Percentiles rank a stretch among this genome's conserved stretches.
Conservation (phyloP, 2,329 filamentous ascomycete species). For the Raffaelea arxii region DNA sequence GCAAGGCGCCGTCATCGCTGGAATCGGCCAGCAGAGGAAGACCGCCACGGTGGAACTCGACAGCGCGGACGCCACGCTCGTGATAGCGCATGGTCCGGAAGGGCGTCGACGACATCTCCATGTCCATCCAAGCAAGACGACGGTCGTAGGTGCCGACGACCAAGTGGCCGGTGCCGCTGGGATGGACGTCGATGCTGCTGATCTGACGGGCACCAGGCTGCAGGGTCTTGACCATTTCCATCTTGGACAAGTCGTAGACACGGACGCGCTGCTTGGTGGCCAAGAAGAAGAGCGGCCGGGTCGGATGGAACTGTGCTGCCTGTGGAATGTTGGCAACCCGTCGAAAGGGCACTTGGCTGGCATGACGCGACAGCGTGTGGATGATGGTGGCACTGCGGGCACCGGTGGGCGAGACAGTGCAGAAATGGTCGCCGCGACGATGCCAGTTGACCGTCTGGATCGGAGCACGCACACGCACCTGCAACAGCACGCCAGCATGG, state of each 20-base stretch:
- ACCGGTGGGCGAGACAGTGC: conserved; percentile 76
- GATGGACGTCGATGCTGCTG: conserved; percentile 85
- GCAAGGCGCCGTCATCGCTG: conserved; percentile 86
- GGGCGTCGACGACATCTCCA: conserved; percentile 80
- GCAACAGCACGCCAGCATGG: conserved; percentile 68
- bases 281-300: conserved; percentile 87
- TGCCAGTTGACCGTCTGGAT: conserved; percentile 93
- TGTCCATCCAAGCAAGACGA: conserved; percentile 89
- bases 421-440: conserved; percentile 85
- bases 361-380: conserved; percentile 89
- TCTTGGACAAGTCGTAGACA: conserved; percentile 84
- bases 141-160: conserved; percentile 93
- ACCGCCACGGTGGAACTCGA: conserved; percentile 72
- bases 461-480: conserved; percentile 66
- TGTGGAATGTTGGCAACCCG: conserved; percentile 66
- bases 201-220: conserved; percentile 92
- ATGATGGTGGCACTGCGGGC: conserved; percentile 78
- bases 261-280: conserved; percentile 90
- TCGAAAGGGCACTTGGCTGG: conserved; percentile 90
- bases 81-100: conserved; percentile 98
- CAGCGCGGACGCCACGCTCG: conserved; percentile 78
- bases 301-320: conserved; percentile 89
- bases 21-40: conserved; percentile 87
- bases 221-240: conserved; percentile 85
- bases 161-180: conserved; percentile 75